Conservation (phyloP, 805 yeast genomes). For the Scheffersomyces amazonensis region DNA sequence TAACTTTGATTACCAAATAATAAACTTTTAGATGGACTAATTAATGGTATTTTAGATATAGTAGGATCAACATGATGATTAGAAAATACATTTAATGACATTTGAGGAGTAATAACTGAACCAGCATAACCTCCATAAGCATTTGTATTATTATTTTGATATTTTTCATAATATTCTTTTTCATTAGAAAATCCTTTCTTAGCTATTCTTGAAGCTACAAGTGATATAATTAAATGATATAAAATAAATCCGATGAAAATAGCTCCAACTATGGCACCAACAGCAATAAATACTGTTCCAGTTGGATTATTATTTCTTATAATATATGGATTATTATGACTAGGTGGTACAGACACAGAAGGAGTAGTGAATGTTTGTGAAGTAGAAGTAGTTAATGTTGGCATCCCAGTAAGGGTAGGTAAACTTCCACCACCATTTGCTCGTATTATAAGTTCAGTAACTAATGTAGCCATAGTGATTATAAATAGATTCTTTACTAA, state of each 20-base stretch:
- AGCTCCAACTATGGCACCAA: slow-evolving; percentile 67
- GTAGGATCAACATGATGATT: slow-evolving; percentile 14
- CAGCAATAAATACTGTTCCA: slow-evolving; percentile 82
- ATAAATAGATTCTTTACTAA: too few relatives aligned
- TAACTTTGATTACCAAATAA: slow-evolving; percentile 11
- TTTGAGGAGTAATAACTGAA: slow-evolving; percentile 14
- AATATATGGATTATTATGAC: slow-evolving; percentile 62
- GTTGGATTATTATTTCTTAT: slow-evolving; percentile 49
- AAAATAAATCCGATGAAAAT: slow-evolving; percentile 48
- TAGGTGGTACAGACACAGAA: slow-evolving; percentile 54
- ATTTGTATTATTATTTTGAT: slow-evolving; percentile 20
- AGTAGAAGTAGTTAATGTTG: slow-evolving; percentile 5
- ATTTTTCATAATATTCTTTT: slow-evolving; percentile 29
- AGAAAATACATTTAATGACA: slow-evolving; percentile 13
- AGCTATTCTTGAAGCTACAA: slow-evolving; percentile 51
- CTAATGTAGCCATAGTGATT: slow-evolving; percentile 1
- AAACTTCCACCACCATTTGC: slow-evolving; percentile 3
- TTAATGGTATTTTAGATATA: slow-evolving; percentile 35
- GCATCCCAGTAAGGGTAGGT: slow-evolving; percentile 4
- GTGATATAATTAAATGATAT: slow-evolving; percentile 51
- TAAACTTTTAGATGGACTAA: slow-evolving; percentile 17
- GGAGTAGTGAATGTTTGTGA: slow-evolving; percentile 41
- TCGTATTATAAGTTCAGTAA: slow-evolving; percentile 4
- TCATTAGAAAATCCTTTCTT: slow-evolving; percentile 38
- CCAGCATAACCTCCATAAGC: slow-evolving; percentile 16